Base-by-base conservation (phyloP, 2,329 filamentous ascomycete species). In the Remersonia thermophila region DNA sequence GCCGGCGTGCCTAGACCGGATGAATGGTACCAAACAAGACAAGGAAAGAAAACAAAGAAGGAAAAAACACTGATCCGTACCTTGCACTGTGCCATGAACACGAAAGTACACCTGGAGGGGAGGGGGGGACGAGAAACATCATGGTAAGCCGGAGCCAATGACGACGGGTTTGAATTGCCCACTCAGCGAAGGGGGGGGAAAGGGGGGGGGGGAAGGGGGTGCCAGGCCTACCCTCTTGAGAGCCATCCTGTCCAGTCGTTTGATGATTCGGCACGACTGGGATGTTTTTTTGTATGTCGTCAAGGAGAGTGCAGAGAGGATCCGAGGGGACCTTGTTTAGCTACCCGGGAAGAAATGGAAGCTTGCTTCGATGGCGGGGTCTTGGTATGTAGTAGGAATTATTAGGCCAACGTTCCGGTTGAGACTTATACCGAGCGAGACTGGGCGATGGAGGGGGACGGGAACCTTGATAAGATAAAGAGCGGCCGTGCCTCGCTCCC, bases 41-140 rank as follows among this genome's bases (percentile, higher is more conserved):
- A 27, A 9, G 10, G 15, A 16, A 31, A 9, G 11, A n/a, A 31
- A 18, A 31, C n/a, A 15, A 16, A 11, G 14, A 3, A 12, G n/a
- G 16, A 17, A 12, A 10, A 2, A 18, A 33, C 23, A n/a, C 8
- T 1, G 20, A 30, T 11, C 26, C 3, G 16, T 59, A 77, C 80
- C 80, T 68, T 85, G 80, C 10, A 85, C 80, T 27, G 47, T 46
- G 11, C 66, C 80, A 48, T 82, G 74, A 39, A 76, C 78, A 12
- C 71, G 58, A 51, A 78, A 80, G 47, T 73, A 73, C 23, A 77
- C 58, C 73, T 78, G 16, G 1, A 16, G 11, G 14, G 11, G 6
- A 7, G 13, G 1, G 12, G 12, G 17, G 16, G 3, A 16, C 12
- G 15, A 16, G n/a, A 32, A n/a, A 13, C n/a, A 7, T 9, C 11